Base-by-base conservation (phyloP, 495 filamentous ascomycete genomes). In the Aspergillus carlsbadensis region DNA sequence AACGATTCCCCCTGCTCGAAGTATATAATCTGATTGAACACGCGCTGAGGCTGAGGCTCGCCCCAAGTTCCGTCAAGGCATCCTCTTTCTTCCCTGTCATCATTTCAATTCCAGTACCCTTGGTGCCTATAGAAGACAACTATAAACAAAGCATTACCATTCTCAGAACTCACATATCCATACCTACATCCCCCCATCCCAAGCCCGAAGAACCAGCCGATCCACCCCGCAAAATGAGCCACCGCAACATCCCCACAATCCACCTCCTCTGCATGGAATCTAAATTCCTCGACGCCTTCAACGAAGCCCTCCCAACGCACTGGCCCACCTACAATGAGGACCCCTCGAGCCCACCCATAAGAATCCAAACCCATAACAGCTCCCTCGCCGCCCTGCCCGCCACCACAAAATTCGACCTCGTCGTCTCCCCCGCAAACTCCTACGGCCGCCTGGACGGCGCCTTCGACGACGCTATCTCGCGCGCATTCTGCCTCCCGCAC, bases 351-450 rank as follows among this genome's bases (percentile, higher is more conserved):
- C 21, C 41, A 24, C 24, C 42, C 22, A 52, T 60, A 31, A 34
- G 15, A 10, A 52, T 60, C 50, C 39, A 45, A 0, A 37, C 45
- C 14, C 26, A 35, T 33, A 42, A 51, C 26, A 47, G 20, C 17
- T n/a, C 21, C 20, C 61, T 64, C 14, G 10, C 18, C 10, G 8
- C 29, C 2, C 22, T 65, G 22, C 48, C 62, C 4, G 5, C 54
- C 5, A 40, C 29, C 13, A 55, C 61, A 18, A 70, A 59, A 20
- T 81, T 77, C 54, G 71, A 79, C 62, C 64, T 75, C 10, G 66
- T 82, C 15, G 77, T 81, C 42, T 81, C 78, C 6, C 78, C 78
- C 6, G 77, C 78, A 44, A 82, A 82, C 66, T 79, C 75, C 13
- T 80, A 77, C 61, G 78, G 69, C 50, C 71, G 71, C 3, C 67